Conservation (phyloP, 2,329 filamentous ascomycete species). For the Alternaria sp. region DNA sequence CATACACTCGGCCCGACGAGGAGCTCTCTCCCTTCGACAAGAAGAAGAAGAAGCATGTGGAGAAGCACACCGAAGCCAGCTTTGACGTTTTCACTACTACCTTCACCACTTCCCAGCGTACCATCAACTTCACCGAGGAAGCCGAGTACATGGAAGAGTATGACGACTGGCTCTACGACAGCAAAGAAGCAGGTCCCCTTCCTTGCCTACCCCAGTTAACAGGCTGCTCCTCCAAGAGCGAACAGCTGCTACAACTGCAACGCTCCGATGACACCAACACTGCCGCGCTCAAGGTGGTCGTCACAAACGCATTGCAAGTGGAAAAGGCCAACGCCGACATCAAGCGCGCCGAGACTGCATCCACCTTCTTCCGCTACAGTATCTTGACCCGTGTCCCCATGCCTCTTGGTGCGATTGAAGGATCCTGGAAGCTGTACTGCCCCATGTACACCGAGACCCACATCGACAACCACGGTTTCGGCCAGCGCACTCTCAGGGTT, state of each 20-base stretch:
- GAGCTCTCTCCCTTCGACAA: constrained; percentile 19
- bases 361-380: constrained; percentile 25
- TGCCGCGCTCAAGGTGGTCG: not conserved
- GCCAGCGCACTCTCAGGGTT: constrained; percentile 33
- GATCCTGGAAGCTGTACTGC: constrained; percentile 37
- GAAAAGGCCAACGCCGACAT: constrained; percentile 6
- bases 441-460: constrained; percentile 30
- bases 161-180: constrained; percentile 12
- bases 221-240: constrained; percentile 36
- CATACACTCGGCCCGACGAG: constrained; percentile 22
- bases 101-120: constrained; percentile 17
- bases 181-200: constrained; percentile 8
- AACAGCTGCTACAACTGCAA: constrained; percentile 25
- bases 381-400: constrained; percentile 32
- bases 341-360: constrained; percentile 7
- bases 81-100: constrained; percentile 20
- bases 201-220: constrained; percentile 36
- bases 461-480: constrained; percentile 37
- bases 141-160: constrained; percentile 20
- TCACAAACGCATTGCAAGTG: not conserved
- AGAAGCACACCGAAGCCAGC: constrained; percentile 26
- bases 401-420: constrained; percentile 30
- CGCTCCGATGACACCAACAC: constrained; percentile 13
- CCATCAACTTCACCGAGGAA: constrained; percentile 40
- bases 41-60: constrained; percentile 12